Base-by-base conservation (phyloP, 495 filamentous ascomycete species). In the Xylaria castorea region DNA sequence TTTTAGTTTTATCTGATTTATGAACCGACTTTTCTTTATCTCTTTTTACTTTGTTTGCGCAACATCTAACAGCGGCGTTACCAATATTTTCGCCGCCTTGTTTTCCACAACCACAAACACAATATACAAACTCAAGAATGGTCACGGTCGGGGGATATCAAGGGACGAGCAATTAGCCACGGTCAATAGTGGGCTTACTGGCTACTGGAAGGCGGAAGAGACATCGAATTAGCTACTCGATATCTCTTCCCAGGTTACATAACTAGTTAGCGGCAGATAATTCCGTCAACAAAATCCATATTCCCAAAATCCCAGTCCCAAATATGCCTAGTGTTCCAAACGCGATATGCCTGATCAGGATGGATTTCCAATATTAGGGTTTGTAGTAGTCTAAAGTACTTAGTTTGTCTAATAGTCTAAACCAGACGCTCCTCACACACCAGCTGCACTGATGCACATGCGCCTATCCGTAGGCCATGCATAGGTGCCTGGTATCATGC, bases 141-240 rank as follows among this genome's bases (percentile, higher is more conserved):
- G 36, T 46, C 36, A 70, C 18, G 0, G 11, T 61, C 36, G 55
- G 55, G 51, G 67, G 67, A 44, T 70, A 62, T 70, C 55, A 8
- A 70, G 1, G 18, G 36, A 55, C 32, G 66, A 38, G 50, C 32
- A 32, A 66, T 66, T 36, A 27, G 42, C 20, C 61, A 38, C n/a
- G 12, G 58, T 38, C 32, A 36, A 61, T 46, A 12, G 61, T 46
- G 42, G 51, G 32, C 42, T 68, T 79, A 74, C 55, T 68, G 68
- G 71, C 66, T 67, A 72, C 64, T 70, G 65, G 44, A 73, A 25
- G 78, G 71, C 68, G 75, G 68, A 75, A 66, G 51, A 74, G 72
- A 71, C 32, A 68, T 57, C 14, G 65, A 42, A 25, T 25, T 34
- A 68, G 65, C 65, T 68, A 68, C 32, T 30, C 65, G 48, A 68